Evolutionary conservation across 371 early-diverging fungal species (phyloP).

Genomic region (Synchytrium microbalum): DNA sequence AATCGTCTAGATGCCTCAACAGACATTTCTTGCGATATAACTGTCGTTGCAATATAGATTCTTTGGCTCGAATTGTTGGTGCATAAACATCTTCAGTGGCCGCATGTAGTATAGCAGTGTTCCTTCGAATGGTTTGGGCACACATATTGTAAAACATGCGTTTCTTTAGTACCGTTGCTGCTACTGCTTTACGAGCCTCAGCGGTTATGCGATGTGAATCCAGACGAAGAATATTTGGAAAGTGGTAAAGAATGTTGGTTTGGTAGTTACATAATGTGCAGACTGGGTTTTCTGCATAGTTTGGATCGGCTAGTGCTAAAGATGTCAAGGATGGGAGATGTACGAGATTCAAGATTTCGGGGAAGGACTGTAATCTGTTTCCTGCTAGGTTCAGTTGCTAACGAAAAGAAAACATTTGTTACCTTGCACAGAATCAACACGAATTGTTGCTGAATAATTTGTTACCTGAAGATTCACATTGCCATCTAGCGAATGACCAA

Average conservation of each 20-base stretch:
- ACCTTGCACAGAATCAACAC: background rate
- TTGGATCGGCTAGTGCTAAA: constrained; percentile 39
- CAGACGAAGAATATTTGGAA: constrained; percentile 32
- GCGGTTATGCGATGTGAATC: constrained; percentile 43
- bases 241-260: constrained; percentile 44
- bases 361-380: constrained; percentile 39
- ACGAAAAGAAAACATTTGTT: background rate
- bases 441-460: background rate
- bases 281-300: constrained; percentile 44
- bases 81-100: background rate
- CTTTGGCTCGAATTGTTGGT: background rate
- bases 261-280: constrained; percentile 47
- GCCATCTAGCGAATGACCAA: constrained; percentile 35
- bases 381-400: constrained; percentile 42
- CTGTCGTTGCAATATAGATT: background rate
- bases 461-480: constrained; percentile 30
- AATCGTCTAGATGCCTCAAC: background rate
- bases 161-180: constrained; percentile 47
- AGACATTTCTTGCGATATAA: background rate
- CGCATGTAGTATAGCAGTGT: constrained; percentile 15
- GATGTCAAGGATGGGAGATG: constrained; percentile 30
- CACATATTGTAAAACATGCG: constrained; percentile 50
- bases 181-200: constrained; percentile 38
- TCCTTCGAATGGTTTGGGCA: constrained; percentile 40
- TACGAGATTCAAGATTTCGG: constrained; percentile 38